Evolutionary conservation across 352 stramenopile genomes (phyloP).

Genomic region (Phytopythium vexans): DNA sequence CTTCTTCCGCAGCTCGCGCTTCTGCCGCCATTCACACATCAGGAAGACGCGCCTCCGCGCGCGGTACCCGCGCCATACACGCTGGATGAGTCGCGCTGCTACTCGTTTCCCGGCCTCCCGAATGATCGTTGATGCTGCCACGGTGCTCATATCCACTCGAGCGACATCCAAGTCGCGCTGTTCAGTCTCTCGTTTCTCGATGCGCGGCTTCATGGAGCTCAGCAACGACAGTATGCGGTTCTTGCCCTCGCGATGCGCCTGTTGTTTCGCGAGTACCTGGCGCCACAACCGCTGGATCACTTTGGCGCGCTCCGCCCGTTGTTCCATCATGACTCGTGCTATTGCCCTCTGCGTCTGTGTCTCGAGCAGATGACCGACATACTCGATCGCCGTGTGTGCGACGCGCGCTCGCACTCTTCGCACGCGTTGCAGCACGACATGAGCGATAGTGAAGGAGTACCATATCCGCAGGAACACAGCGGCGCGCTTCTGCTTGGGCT

Average conservation of each 20-base stretch:
- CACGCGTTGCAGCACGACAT: conserved; percentile 8
- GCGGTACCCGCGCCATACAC: conserved; percentile 51
- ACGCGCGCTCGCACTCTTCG: conserved; percentile 1
- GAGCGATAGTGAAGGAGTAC: conserved; percentile 10
- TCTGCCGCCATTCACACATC: conserved; percentile 21
- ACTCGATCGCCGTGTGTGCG: too few species aligned
- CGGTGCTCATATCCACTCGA: conserved; percentile 9
- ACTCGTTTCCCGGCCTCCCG: conserved; percentile 16
- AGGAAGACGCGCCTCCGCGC: conserved; percentile 21
- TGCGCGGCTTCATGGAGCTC: conserved; percentile 6
- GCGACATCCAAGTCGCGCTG: conserved; percentile 6
- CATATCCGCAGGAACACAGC: conserved; percentile 14
- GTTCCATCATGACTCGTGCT: conserved; percentile 7
- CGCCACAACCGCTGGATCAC: conserved; percentile 29
- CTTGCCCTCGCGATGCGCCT: conserved; percentile 16
- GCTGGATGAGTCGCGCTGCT: conserved; percentile 37
- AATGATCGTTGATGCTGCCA: conserved; percentile 9
- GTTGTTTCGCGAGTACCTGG: conserved; percentile 8
- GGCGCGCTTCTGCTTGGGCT: conserved; percentile 10
- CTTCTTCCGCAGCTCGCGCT: conserved; percentile 15
- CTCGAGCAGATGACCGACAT: conserved; percentile 6
- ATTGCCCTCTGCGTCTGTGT: conserved; percentile 1
- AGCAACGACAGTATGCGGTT: conserved; percentile 21
- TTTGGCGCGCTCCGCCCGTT: not conserved
- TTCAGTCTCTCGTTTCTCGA: conserved; percentile 12